Evolutionary conservation across 129 eudicot genomes (phyloP).

Genomic region (Flaveria brownii): DNA sequence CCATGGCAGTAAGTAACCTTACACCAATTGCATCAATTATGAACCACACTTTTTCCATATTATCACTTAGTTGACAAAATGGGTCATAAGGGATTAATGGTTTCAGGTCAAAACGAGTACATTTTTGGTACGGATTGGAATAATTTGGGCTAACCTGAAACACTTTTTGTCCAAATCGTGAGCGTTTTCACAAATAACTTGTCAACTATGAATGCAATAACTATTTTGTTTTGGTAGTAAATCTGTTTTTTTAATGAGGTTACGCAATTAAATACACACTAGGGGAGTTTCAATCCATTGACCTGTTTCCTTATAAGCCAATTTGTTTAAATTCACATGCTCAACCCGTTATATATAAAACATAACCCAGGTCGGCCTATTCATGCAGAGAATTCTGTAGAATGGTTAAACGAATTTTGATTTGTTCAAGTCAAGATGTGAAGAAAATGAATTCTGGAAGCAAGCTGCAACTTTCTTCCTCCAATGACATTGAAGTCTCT

Average conservation of each 20-base stretch:
- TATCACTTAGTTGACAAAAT: neutral
- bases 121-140: neutral
- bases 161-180: neutral
- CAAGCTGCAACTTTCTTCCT: constrained; percentile 47
- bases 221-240: neutral
- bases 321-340: neutral
- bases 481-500: constrained; percentile 44
- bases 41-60: neutral
- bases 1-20: constrained; percentile 82
- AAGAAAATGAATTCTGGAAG: constrained; percentile 72
- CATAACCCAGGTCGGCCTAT: neutral
- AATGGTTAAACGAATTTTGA: constrained; percentile 66
- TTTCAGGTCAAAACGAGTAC: neutral
- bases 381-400: constrained; percentile 62
- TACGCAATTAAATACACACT: neutral
- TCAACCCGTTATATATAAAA: neutral
- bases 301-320: neutral
- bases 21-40: neutral
- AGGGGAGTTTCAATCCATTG: neutral
- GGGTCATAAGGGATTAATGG: neutral
- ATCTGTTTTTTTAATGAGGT: neutral
- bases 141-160: neutral
- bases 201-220: neutral
- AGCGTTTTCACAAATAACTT: neutral
- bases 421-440: constrained; percentile 76